Conservation (phyloP, 208 protist species). For the Borovskyia barvae region DNA sequence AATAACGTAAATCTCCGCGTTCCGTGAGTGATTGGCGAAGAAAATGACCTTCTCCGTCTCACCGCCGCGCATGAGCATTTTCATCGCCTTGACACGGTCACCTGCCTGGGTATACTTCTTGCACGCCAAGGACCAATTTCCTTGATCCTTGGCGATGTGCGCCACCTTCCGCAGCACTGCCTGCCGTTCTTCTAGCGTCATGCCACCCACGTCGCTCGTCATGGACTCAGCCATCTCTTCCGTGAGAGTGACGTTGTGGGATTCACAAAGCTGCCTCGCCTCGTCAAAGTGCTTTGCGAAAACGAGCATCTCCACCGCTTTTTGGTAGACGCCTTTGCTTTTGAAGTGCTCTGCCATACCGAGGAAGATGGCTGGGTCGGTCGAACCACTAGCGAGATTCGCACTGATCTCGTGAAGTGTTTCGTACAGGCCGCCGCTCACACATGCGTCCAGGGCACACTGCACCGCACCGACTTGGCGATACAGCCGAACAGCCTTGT, state of each 20-base stretch:
- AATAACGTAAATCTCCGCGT: slow-evolving; percentile 94
- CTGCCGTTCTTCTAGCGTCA: slow-evolving; percentile 48
- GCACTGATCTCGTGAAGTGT: slow-evolving; percentile 92
- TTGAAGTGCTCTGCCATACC: slow-evolving; percentile 93
- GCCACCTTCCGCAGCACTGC: slow-evolving; percentile 68
- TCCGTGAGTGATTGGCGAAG: slow-evolving; percentile 95
- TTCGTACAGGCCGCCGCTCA: slow-evolving; percentile 91
- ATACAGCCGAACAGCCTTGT: slow-evolving; percentile 94
- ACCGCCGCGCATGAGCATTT: slow-evolving; percentile 95
- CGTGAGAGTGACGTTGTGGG: slow-evolving; percentile 81
- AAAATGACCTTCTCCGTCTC: slow-evolving; percentile 97
- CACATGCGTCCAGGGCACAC: slow-evolving; percentile 90
- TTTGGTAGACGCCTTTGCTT: slow-evolving; percentile 75
- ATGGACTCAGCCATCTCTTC: slow-evolving; percentile 93
- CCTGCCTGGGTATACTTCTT: slow-evolving; percentile 95
- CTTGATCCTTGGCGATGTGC: slow-evolving; percentile 86
- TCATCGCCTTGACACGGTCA: slow-evolving; percentile 96
- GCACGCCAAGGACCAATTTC: slow-evolving; percentile 89
- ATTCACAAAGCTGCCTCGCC: slow-evolving; percentile 82
- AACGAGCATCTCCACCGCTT: slow-evolving; percentile 93
- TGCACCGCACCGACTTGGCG: slow-evolving; percentile 92
- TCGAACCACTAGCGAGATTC: slow-evolving; percentile 62
- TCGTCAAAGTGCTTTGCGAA: slow-evolving; percentile 87
- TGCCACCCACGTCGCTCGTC: slow-evolving; percentile 60
- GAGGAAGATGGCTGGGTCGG: slow-evolving; percentile 88